Evolutionary conservation across 345 rosid species (phyloP).

Genomic region (Conringia planisiliqua): DNA sequence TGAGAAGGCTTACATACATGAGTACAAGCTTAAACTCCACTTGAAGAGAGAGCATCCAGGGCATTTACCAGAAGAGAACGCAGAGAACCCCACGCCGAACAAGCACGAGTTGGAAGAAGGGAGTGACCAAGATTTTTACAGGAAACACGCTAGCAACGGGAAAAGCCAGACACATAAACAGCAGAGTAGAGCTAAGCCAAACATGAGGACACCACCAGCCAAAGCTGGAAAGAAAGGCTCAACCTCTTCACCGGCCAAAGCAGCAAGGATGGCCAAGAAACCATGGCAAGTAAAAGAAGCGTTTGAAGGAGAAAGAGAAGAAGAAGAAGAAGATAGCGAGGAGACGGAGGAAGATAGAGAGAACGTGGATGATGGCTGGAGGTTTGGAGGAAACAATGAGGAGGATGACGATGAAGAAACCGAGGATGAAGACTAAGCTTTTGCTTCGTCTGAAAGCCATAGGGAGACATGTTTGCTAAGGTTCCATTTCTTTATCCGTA

Average conservation of each 20-base stretch:
- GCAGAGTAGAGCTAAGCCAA: conserved; percentile 57
- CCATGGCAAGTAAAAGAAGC: conserved; percentile 65
- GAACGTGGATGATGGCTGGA: conserved; percentile 80
- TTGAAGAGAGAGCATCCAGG: conserved; percentile 91
- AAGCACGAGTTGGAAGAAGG: conserved; percentile 67
- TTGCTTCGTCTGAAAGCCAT: not conserved
- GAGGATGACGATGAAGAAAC: conserved; percentile 95
- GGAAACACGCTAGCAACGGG: conserved; percentile 53
- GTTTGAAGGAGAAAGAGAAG: conserved; percentile 56
- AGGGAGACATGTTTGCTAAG: not conserved
- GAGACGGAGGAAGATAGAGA: conserved; percentile 92
- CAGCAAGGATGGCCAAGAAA: conserved; percentile 45
- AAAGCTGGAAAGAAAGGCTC: conserved; percentile 60
- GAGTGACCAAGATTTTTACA: conserved; percentile 77
- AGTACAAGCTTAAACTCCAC: conserved; percentile 97
- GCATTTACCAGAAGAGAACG: conserved; percentile 63
- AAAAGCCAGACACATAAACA: conserved; percentile 54
- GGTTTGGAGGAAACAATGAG: conserved; percentile 56
- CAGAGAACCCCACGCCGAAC: conserved; percentile 46
- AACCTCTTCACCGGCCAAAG: conserved; percentile 51
- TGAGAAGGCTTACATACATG: conserved; percentile 93
- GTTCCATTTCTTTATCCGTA: not conserved
- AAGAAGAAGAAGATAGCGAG: conserved; percentile 74
- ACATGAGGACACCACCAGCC: conserved; percentile 60
- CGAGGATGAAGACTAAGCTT: conserved; percentile 70